These are phyloP conservation scores for Prototheca wickerhamii DNA, from an alignment of 163 green algal genomes.

Conservation along the genomic window DNA sequence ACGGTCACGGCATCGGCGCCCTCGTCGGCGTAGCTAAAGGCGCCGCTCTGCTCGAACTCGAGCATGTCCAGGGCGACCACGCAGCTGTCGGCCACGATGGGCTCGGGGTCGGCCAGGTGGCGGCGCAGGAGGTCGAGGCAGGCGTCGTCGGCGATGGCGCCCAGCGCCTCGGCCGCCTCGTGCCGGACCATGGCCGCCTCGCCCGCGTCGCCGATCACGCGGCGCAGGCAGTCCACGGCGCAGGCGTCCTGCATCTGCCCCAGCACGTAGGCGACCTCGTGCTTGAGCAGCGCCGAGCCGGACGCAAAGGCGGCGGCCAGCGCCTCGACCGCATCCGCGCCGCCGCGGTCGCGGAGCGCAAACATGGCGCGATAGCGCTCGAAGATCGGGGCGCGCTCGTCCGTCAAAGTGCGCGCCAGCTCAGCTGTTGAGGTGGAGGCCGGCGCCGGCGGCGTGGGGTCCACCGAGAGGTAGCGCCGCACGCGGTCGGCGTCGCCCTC, in stretches of 20 bases:
- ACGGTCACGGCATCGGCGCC: not conserved
- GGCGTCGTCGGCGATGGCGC: constrained; percentile 56
- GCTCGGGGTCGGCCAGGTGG: constrained; percentile 60
- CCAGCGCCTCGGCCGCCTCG: constrained; percentile 93
- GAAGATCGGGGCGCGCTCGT: constrained; percentile 68
- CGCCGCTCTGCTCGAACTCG: constrained; percentile 60
- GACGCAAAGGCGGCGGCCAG: constrained; percentile 55
- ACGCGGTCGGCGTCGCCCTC: constrained; percentile 15
- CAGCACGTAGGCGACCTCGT: constrained; percentile 97
- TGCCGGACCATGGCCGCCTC: constrained; percentile 96
- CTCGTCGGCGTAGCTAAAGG: constrained; percentile 64
- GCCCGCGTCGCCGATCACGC: constrained; percentile 37
- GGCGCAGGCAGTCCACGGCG: constrained; percentile 39
- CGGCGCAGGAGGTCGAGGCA: constrained; percentile 50
- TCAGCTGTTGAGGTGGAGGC: constrained; percentile 40
- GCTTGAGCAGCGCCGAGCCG: constrained; percentile 84
- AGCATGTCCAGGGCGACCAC: constrained; percentile 83
- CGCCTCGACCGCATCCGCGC: constrained; percentile 55
- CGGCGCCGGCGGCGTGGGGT: constrained; percentile 71
- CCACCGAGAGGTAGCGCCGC: constrained; percentile 70
- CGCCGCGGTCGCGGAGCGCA: constrained; percentile 85
- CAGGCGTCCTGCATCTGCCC: constrained; percentile 84
- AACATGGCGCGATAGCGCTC: constrained; percentile 89
- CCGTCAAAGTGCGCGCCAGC: constrained; percentile 51
- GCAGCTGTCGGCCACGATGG: constrained; percentile 93